Evolutionary conservation across 345 rosid species (phyloP).

Genomic region (Moringa oleifera): DNA sequence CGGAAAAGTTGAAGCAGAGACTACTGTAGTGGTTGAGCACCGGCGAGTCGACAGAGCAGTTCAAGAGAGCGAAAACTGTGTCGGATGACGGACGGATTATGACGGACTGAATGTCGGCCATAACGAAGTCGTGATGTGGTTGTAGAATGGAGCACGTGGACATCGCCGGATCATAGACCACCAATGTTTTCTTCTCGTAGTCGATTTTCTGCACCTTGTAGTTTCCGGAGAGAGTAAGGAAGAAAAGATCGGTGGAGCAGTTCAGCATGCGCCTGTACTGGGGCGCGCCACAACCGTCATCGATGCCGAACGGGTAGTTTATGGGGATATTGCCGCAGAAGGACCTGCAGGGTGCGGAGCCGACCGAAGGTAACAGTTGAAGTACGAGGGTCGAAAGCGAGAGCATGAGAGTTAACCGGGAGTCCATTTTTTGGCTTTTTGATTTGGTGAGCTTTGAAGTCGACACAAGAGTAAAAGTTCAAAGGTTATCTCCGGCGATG

Average conservation of each 20-base stretch:
- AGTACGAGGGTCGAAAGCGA: neutral
- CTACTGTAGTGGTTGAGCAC: conserved; percentile 71
- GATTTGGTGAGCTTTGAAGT: conserved; percentile 4
- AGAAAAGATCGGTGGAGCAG: conserved; percentile 64
- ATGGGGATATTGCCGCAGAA: conserved; percentile 60
- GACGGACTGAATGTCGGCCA: conserved; percentile 61
- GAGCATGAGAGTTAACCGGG: conserved; percentile 7
- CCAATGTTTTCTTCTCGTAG: conserved; percentile 50
- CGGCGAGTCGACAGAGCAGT: conserved; percentile 81
- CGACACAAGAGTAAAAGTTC: too few relatives aligned
- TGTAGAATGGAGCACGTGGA: conserved; percentile 92
- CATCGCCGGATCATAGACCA: conserved; percentile 81
- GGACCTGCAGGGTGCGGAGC: conserved; percentile 39
- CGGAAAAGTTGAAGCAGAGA: conserved; percentile 65
- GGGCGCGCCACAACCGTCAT: conserved; percentile 87
- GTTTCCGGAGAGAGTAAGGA: conserved; percentile 68
- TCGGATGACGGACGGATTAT: conserved; percentile 73
- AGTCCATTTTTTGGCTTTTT: conserved; percentile 9
- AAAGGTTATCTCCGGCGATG: too few relatives aligned
- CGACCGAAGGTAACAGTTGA: neutral
- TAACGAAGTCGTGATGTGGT: conserved; percentile 80
- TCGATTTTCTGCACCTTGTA: conserved; percentile 83
- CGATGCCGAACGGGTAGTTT: conserved; percentile 78
- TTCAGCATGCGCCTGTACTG: conserved; percentile 66
- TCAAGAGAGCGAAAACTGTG: conserved; percentile 80